Evolutionary conservation across 495 filamentous ascomycete genomes (phyloP), one percentile per base, ranked within the genome.

Genomic region (Aspergillus campestris): DNA sequence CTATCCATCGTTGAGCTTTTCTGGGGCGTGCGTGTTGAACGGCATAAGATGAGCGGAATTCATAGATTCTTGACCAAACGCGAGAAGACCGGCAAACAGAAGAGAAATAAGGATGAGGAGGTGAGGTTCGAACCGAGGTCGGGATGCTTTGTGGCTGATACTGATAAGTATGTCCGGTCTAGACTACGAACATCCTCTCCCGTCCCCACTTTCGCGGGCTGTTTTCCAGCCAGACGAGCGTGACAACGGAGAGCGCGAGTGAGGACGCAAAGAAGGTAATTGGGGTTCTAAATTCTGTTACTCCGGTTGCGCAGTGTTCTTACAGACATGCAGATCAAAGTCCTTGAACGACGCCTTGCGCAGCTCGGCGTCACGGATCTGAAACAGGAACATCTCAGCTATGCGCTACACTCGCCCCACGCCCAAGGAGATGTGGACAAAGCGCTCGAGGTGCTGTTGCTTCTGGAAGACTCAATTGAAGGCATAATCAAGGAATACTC

Each of bases 401-500:
- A 88, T 67, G 83, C 84, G 5, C 71, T 96, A 12, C 68, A 71
- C 32, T 74, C 77, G 5, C 71, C 72, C 40, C 79, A 81, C 59
- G 75, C 83, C 13, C 69, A 77, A 14, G 84, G 84, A 5, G 80
- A 95, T 62, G 59, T 73, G 29, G 83, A 89, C 39, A 83, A 80
- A 52, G 85, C 89, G 3, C 75, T 86, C 48, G 80, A 87, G 48
- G 59, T 96, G 40, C 67, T 98, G 30, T 53, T 83, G 18, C 61
- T 95, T 15, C 73, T 89, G 31, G 80, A 90, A 51, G 80, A 86
- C 50, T 84, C 90, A 0, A 81, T 88, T 32, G 80, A 87, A 18
- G 91, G 91, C 1, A 80, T 89, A 31, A 79, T 98, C 50, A 71
- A 78, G 47, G 77, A 74, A 6, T 90, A 88, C 59, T 74, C 86